phyloP scores from a whole-genome alignment of 805 yeast species.

The Lachancea thermotolerans region DNA sequence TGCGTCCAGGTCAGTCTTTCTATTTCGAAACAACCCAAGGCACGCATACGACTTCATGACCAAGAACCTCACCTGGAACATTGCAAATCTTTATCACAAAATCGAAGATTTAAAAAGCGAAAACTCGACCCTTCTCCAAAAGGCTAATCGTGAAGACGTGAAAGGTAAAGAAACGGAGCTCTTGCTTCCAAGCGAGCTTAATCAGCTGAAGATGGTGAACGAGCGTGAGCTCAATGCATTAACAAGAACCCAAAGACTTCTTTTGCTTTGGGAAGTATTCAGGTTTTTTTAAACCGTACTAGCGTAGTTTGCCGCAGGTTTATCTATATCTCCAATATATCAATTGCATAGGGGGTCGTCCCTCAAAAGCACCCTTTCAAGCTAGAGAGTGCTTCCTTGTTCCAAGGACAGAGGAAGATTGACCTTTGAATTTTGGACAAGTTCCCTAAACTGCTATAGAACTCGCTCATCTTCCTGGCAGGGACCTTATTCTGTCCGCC shows the following conservation, averaged over 20 bases:
- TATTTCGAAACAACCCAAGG: slow-evolving; percentile 63
- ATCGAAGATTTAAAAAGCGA: slow-evolving; percentile 51
- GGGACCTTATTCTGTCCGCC: slow-evolving; percentile 44
- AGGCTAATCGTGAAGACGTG: slow-evolving; percentile 86
- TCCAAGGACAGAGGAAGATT: slow-evolving; percentile 55
- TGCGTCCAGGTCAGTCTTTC: slow-evolving; percentile 78
- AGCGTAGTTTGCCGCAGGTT: not conserved
- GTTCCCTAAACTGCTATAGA: slow-evolving; percentile 42
- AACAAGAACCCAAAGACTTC: slow-evolving; percentile 49
- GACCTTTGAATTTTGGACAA: slow-evolving; percentile 61
- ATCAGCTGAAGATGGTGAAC: slow-evolving; percentile 57
- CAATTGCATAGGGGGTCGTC: not conserved
- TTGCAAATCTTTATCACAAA: slow-evolving; percentile 42
- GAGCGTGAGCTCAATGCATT: slow-evolving; percentile 48
- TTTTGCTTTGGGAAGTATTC: slow-evolving; percentile 51
- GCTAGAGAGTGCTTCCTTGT: slow-evolving; percentile 25
- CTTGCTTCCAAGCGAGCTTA: slow-evolving; percentile 65
- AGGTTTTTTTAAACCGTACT: slow-evolving; percentile 27
- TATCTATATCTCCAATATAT: not conserved
- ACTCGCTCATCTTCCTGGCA: slow-evolving; percentile 42
- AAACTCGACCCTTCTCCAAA: slow-evolving; percentile 62
- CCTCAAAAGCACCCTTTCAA: slow-evolving; percentile 27
- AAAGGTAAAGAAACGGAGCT: slow-evolving; percentile 72
- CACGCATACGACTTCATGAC: slow-evolving; percentile 43
- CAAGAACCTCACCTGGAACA: slow-evolving; percentile 41